Evolutionary conservation across 2,329 filamentous ascomycete genomes (phyloP).

Genomic region (Aspergillus novofumigatus): DNA sequence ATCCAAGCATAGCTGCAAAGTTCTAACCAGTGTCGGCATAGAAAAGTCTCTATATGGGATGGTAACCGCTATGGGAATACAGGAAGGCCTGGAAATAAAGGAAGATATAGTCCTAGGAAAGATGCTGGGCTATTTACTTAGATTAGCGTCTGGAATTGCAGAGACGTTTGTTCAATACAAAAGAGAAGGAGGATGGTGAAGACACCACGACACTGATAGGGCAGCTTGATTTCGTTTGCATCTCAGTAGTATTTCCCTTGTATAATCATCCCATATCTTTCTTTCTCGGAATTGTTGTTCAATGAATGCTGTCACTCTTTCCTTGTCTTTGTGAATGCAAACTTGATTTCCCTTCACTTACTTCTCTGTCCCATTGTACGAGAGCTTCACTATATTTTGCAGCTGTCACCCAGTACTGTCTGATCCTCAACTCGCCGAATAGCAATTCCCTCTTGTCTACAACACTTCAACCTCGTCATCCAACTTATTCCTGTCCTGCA

Average conservation of each 20-base stretch:
- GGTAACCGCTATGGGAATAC: not conserved
- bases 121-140: not conserved
- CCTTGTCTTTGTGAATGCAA: not conserved
- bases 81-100: not conserved
- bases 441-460: not conserved
- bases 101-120: not conserved
- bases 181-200: not conserved
- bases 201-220: not conserved
- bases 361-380: not conserved
- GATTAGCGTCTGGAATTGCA: not conserved
- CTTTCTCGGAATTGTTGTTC: not conserved
- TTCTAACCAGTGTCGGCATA: not conserved
- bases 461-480: not conserved
- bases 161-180: not conserved
- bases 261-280: not conserved
- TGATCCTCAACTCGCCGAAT: not conserved
- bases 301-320: not conserved
- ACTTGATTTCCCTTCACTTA: not conserved
- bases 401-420: not conserved
- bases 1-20: not conserved
- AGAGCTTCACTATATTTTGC: not conserved
- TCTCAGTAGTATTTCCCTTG: not conserved
- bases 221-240: not conserved
- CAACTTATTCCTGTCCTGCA: not conserved
- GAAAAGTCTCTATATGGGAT: not conserved